Percentiles rank a stretch among this genome's conserved stretches.
These are phyloP conservation scores for Symbiodinium natans DNA, from an alignment of 73 alveolate species.

Conservation along the genomic window DNA sequence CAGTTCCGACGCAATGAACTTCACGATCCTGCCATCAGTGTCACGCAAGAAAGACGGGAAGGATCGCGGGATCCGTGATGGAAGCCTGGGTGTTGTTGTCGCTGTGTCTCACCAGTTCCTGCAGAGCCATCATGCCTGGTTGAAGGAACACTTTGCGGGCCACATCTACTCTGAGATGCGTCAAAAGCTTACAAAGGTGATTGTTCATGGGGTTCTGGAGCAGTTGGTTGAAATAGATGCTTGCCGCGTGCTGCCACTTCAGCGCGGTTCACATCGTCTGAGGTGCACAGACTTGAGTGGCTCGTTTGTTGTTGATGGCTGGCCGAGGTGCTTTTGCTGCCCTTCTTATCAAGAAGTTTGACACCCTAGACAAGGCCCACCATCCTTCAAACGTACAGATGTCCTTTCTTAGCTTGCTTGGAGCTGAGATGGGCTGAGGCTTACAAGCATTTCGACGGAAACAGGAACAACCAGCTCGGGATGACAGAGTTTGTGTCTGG, in stretches of 20 bases:
- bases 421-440: not conserved
- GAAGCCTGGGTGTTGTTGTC: no score
- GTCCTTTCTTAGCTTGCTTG: no score
- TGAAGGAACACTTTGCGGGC: slow-evolving; percentile 11
- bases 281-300: no score
- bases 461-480: slow-evolving; percentile 27
- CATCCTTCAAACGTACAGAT: not conserved
- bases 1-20: not conserved
- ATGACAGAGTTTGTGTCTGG: slow-evolving; percentile 40
- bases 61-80: no score
- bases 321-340: slow-evolving; percentile 38
- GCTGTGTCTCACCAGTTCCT: no score
- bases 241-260: not conserved
- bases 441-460: slow-evolving; percentile 28
- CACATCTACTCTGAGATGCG: slow-evolving; percentile 27
- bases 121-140: not conserved
- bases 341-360: slow-evolving; percentile 1
- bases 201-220: no score
- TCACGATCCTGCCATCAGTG: not conserved
- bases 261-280: no score
- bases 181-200: not conserved
- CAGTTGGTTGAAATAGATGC: not conserved
- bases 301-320: no score
- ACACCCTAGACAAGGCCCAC: not conserved
- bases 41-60: slow-evolving; percentile 11